phyloP scores from a whole-genome alignment of 768 basidiomycete species.

The Agaricus blazei region DNA sequence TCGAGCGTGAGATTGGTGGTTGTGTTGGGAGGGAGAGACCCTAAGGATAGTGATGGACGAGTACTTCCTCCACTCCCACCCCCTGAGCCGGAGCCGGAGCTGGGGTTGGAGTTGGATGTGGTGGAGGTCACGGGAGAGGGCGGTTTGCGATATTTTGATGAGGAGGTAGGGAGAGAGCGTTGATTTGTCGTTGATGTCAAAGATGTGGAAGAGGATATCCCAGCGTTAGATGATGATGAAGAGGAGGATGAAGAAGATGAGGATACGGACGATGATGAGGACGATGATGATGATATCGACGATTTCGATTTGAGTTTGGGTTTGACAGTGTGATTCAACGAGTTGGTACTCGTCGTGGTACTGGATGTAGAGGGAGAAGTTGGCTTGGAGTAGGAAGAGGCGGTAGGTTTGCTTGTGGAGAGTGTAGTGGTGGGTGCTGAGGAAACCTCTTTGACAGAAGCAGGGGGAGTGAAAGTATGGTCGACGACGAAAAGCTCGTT shows the following conservation, averaged over 20 bases:
- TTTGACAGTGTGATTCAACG: neutral
- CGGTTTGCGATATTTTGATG: neutral
- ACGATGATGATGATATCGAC: neutral
- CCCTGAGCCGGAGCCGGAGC: neutral
- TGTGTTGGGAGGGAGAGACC: slow-evolving; percentile 22
- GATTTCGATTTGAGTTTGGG: neutral
- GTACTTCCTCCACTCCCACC: neutral
- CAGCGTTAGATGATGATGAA: neutral
- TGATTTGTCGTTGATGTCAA: too few species aligned
- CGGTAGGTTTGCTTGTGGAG: neutral
- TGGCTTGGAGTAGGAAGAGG: neutral
- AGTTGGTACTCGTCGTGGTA: too few species aligned
- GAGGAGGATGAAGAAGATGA: neutral
- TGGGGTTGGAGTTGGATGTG: neutral
- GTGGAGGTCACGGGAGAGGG: neutral
- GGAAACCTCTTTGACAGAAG: slow-evolving; percentile 13
- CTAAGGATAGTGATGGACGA: slow-evolving; percentile 20
- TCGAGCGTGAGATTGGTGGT: neutral
- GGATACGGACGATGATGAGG: neutral
- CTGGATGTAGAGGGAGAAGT: neutral
- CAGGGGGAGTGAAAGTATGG: slow-evolving; percentile 27
- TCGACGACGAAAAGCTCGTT: slow-evolving; percentile 10
- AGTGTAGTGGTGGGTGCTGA: neutral
- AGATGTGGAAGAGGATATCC: neutral
- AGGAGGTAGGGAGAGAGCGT: too few species aligned